phyloP scores from a whole-genome alignment of 2,329 filamentous ascomycete species.

The Botryotinia narcissicola region DNA sequence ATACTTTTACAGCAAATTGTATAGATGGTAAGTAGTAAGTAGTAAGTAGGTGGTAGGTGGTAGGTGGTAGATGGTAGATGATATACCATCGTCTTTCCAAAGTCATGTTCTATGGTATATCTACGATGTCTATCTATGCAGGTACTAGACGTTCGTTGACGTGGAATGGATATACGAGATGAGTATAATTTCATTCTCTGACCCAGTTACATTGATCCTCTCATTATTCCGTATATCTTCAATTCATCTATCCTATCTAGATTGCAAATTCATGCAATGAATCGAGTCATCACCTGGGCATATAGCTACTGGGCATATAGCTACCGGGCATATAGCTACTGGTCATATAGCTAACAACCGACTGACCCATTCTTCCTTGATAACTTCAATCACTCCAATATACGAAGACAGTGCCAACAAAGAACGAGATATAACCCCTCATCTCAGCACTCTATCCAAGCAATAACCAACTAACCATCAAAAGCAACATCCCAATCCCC shows the following conservation, averaged over 20 bases:
- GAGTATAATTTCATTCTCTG: neutral
- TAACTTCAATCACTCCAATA: neutral
- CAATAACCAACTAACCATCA: neutral
- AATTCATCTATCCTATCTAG: neutral
- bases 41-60: neutral
- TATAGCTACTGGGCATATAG: neutral
- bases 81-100: neutral
- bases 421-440: conserved; percentile 39
- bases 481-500: too few species aligned
- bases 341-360: neutral
- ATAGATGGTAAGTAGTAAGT: neutral
- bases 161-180: neutral
- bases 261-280: conserved; percentile 11
- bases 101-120: neutral
- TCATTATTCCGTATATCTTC: neutral
- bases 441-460: neutral
- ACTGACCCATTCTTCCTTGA: neutral
- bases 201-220: neutral
- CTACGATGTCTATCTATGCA: neutral
- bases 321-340: too few species aligned
- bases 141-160: neutral
- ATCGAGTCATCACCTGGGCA: neutral
- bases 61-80: too few species aligned
- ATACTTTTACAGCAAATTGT: neutral
- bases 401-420: neutral